Evolutionary conservation across 2,329 filamentous ascomycete species (phyloP).

Genomic region (Penicillium sp.): DNA sequence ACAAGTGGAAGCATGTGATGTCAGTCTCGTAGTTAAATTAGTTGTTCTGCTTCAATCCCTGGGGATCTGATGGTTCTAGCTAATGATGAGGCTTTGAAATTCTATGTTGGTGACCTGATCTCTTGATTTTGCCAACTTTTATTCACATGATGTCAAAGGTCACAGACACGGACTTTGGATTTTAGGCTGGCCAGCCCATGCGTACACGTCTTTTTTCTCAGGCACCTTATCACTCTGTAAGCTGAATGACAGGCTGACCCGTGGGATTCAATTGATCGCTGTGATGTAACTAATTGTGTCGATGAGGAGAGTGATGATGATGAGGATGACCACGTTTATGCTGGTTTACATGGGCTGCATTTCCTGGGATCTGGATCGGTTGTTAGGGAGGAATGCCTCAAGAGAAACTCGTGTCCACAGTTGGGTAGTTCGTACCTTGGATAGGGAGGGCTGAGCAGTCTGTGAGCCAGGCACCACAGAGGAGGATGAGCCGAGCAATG

Average conservation of each 20-base stretch:
- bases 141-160: too few species aligned
- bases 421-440: background rate
- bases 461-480: background rate
- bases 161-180: too few species aligned
- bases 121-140: too few species aligned
- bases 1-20: too few species aligned
- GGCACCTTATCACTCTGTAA: background rate
- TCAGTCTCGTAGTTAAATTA: too few species aligned
- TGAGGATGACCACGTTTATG: slow-evolving; percentile 4
- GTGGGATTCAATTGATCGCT: background rate
- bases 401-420: background rate
- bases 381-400: background rate
- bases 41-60: too few species aligned
- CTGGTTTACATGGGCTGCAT: background rate
- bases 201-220: background rate
- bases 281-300: background rate
- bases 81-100: too few species aligned
- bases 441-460: background rate
- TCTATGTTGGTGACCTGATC: too few species aligned
- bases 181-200: too few species aligned
- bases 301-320: background rate
- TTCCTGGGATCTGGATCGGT: background rate
- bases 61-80: too few species aligned
- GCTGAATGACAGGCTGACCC: background rate
- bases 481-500: background rate